Evolutionary conservation across 768 basidiomycete species (phyloP).

Genomic region (Pleurotus djamor): DNA sequence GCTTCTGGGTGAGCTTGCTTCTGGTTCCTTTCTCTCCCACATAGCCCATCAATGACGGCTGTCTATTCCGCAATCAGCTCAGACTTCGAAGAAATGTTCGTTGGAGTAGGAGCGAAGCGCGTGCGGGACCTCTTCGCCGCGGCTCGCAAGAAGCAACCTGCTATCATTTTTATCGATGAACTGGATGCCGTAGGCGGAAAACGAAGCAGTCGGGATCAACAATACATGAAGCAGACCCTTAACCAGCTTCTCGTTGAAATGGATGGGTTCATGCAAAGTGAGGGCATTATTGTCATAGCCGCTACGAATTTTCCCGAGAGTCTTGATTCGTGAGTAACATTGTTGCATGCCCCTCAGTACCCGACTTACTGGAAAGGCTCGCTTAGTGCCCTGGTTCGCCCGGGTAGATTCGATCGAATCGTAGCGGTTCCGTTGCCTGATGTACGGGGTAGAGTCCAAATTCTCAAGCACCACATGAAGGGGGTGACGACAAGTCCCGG

Average conservation of each 20-base stretch:
- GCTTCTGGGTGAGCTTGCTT: constrained; percentile 71
- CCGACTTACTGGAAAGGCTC: constrained; percentile 8
- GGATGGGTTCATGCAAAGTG: constrained; percentile 92
- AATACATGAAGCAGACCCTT: constrained; percentile 91
- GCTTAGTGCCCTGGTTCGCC: constrained; percentile 85
- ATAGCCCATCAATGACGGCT: background rate
- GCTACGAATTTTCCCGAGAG: constrained; percentile 98
- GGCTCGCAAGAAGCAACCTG: constrained; percentile 91
- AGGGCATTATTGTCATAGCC: constrained; percentile 94
- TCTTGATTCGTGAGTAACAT: constrained; percentile 72
- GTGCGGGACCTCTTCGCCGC: constrained; percentile 93
- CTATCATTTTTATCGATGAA: constrained; percentile 99
- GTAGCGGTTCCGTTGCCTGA: constrained; percentile 95
- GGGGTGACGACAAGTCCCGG: constrained; percentile 65
- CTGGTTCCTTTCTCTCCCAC: constrained; percentile 1
- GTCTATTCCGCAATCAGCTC: constrained; percentile 43
- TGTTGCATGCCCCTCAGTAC: background rate
- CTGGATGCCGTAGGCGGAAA: constrained; percentile 93
- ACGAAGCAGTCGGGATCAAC: constrained; percentile 79
- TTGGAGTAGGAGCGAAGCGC: constrained; percentile 92
- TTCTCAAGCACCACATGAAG: constrained; percentile 88
- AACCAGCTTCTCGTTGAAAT: constrained; percentile 97
- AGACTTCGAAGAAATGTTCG: constrained; percentile 98
- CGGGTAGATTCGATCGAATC: constrained; percentile 93
- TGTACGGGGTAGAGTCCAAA: constrained; percentile 90